Evolutionary conservation across 805 yeast species (phyloP).

Genomic region (Nakazawaea laoshanensis): DNA sequence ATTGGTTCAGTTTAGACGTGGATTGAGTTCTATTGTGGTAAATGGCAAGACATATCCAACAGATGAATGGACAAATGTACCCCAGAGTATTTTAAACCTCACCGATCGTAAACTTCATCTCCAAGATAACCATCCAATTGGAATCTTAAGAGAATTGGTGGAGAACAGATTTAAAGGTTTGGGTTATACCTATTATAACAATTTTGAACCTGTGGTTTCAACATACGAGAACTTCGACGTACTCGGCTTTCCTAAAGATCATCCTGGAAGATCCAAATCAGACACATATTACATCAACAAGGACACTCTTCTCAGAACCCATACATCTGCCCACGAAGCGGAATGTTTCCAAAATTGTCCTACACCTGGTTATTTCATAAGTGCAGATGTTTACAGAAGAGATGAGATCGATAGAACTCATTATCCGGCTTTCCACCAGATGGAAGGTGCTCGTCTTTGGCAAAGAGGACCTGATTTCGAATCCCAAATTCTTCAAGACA

Average conservation of each 20-base stretch:
- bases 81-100: slow-evolving; percentile 59
- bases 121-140: slow-evolving; percentile 77
- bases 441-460: slow-evolving; percentile 96
- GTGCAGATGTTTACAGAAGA: slow-evolving; percentile 93
- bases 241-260: slow-evolving; percentile 84
- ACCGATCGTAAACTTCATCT: slow-evolving; percentile 70
- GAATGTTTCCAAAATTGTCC: slow-evolving; percentile 63
- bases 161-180: slow-evolving; percentile 56
- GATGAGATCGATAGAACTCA: slow-evolving; percentile 95
- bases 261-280: slow-evolving; percentile 86
- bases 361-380: slow-evolving; percentile 83
- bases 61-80: slow-evolving; percentile 82
- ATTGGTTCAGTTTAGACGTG: neutral
- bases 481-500: slow-evolving; percentile 42
- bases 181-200: slow-evolving; percentile 72
- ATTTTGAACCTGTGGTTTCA: slow-evolving; percentile 78
- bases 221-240: slow-evolving; percentile 84
- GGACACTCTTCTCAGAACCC: slow-evolving; percentile 71
- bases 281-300: slow-evolving; percentile 89
- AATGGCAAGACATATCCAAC: slow-evolving; percentile 44
- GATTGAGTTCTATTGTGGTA: slow-evolving; percentile 26
- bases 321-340: slow-evolving; percentile 94
- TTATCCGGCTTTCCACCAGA: slow-evolving; percentile 94
- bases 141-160: slow-evolving; percentile 69
- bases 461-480: slow-evolving; percentile 32